These are phyloP conservation scores for Gracilaria caudata DNA, from an alignment of 23 red algal species.

Conservation along the genomic window DNA sequence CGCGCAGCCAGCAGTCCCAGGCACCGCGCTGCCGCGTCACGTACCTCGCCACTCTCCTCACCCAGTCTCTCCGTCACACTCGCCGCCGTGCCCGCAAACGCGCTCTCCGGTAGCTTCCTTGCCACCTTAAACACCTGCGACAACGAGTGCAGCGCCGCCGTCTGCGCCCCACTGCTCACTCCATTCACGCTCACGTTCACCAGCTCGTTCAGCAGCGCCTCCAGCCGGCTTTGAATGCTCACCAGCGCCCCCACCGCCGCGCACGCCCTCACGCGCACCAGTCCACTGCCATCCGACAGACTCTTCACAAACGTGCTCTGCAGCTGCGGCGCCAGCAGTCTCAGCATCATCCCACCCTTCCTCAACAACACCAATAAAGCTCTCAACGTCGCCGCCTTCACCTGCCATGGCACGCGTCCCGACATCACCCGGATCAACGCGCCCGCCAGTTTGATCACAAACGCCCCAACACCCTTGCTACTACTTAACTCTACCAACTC, in stretches of 20 bases:
- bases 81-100: constrained; percentile 8
- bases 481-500: constrained; percentile 74
- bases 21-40: constrained; percentile 21
- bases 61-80: constrained; percentile 13
- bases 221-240: constrained; percentile 60
- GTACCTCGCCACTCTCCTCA: constrained; percentile 29
- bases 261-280: constrained; percentile 68
- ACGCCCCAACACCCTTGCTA: constrained; percentile 55
- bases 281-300: constrained; percentile 64
- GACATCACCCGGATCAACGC: constrained; percentile 86
- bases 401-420: constrained; percentile 85
- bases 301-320: constrained; percentile 89
- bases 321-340: constrained; percentile 81
- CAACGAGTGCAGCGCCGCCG: constrained; percentile 39
- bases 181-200: constrained; percentile 39
- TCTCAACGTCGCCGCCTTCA: constrained; percentile 78
- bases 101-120: constrained; percentile 41
- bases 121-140: constrained; percentile 43
- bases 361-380: constrained; percentile 61
- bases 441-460: constrained; percentile 80
- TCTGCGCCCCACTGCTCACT: constrained; percentile 19
- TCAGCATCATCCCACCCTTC: constrained; percentile 42
- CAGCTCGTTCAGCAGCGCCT: constrained; percentile 73
- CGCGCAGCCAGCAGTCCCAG: constrained; percentile 47
- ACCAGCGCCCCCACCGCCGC: constrained; percentile 65